Base-by-base conservation (phyloP, 1,284 basidiomycete species). In the Tranzscheliella williamsii region DNA sequence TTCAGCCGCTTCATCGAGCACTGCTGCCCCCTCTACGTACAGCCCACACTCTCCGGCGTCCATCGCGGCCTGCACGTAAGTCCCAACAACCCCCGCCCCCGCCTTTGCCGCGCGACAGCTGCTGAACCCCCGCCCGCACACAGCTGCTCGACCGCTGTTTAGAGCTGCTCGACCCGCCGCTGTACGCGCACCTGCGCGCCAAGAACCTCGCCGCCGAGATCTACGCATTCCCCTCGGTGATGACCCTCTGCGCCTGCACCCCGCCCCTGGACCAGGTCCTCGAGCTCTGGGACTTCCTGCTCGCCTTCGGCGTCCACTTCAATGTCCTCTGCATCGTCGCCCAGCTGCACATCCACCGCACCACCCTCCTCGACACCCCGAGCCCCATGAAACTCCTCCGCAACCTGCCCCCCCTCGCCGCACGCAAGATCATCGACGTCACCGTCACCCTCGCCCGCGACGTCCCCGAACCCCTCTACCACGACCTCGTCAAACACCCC, bases 201-300 rank as follows among this genome's bases (percentile, higher is more conserved):
- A 94, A 93, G 76, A 93, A 93, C 61, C 84, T 98, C n/a, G 88
- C 87, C n/a, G 94, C 94, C 5, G 92, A 97, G 76, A 85, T 98
- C 26, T 97, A 97, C 78, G 94, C 93, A 1, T 97, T 98, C 72
- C 90, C 94, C 36, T 95, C 93, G 45, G 86, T 97, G 20, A 83
- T 98, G 55, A 98, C 94, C 0, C 81, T 97, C 22, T 96, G 92
- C 78, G 94, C 93, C 9, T 95, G 93, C 72, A 97, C 94, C 13
- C 93, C 93, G 2, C 94, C 94, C 0, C 82, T 98, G 1, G 88
- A 91, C 71, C 88, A 97, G 81, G 92, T 96, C 11, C 82, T 97
- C 15, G 87, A 87, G 67, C 81, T 98, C 38, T 98, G 94, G 94
- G 94, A 98, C 79, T 98, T 97, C 76, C 83, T 98, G 12, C 84